These are phyloP conservation scores for Eremothecium gossypii DNA, from an alignment of 1,139 yeast species.

Conservation along the genomic window DNA sequence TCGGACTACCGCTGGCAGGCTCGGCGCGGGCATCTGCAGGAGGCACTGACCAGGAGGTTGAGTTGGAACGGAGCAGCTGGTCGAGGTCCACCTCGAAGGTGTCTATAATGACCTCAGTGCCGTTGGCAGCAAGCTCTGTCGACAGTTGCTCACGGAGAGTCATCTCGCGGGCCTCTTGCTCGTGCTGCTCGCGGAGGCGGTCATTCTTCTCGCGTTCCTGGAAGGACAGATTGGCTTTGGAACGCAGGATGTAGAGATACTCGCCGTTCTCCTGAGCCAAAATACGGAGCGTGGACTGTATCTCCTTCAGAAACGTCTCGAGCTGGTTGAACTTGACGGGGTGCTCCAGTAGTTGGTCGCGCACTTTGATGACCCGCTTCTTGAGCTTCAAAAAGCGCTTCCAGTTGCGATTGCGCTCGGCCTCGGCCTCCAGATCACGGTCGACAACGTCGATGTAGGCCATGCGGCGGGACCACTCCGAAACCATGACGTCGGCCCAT, in stretches of 20 bases:
- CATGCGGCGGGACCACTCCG: constrained; percentile 40
- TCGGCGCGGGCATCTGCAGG: too few relatives aligned
- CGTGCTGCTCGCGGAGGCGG: constrained; percentile 9
- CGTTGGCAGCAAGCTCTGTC: neutral
- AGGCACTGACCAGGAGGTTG: too few relatives aligned
- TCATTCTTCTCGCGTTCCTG: constrained; percentile 54
- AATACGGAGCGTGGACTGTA: constrained; percentile 51
- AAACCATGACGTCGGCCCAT: constrained; percentile 57
- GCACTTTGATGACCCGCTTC: constrained; percentile 15
- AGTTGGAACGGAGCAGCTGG: too few relatives aligned
- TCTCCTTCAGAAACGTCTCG: constrained; percentile 43
- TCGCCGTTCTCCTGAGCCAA: constrained; percentile 63
- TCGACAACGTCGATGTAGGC: constrained; percentile 24
- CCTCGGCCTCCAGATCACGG: constrained; percentile 10
- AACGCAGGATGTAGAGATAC: constrained; percentile 61
- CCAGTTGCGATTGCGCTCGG: constrained; percentile 19
- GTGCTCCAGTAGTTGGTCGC: constrained; percentile 43
- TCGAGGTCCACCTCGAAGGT: neutral
- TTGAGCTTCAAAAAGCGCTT: constrained; percentile 22
- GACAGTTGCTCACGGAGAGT: constrained; percentile 5
- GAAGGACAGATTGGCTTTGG: constrained; percentile 72
- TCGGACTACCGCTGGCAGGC: too few relatives aligned
- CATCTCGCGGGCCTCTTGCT: constrained; percentile 5
- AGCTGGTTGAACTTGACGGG: constrained; percentile 44
- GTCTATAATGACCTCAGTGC: neutral